phyloP scores from a whole-genome alignment of 495 filamentous ascomycete species.

The Neurospora sp. region DNA sequence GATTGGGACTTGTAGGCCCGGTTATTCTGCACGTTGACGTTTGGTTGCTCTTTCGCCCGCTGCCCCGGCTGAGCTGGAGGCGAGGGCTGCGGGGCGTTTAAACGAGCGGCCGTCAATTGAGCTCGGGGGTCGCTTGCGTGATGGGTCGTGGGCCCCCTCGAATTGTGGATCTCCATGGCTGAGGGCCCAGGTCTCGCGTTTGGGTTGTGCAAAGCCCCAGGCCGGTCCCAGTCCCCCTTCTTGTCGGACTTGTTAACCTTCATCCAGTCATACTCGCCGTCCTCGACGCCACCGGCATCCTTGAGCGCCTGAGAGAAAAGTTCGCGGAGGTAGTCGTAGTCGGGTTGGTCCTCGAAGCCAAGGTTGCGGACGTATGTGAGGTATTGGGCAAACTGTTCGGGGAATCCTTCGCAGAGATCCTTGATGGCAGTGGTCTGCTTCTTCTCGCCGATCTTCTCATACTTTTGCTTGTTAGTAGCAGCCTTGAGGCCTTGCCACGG shows the following conservation, averaged over 20 bases:
- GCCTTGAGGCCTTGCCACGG: conserved; percentile 99
- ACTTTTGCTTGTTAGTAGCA: conserved; percentile 99
- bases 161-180: conserved; percentile 62
- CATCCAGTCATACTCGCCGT: conserved; percentile 99
- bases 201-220: conserved; percentile 51
- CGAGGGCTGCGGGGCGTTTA: conserved; percentile 93
- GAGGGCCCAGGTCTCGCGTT: conserved; percentile 66
- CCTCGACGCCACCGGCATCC: conserved; percentile 87
- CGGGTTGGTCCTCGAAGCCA: conserved; percentile 95
- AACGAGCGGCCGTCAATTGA: conserved; percentile 73
- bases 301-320: conserved; percentile 96
- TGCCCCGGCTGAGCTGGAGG: conserved; percentile 62
- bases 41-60: conserved; percentile 78
- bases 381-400: conserved; percentile 97
- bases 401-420: conserved; percentile 92
- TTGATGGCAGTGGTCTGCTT: conserved; percentile 97
- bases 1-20: background rate
- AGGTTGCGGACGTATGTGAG: conserved; percentile 94
- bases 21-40: conserved; percentile 41
- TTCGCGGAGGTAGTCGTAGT: conserved; percentile 96
- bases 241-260: conserved; percentile 94
- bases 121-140: conserved; percentile 44
- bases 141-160: conserved; percentile 47
- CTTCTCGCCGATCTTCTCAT: conserved; percentile 99
- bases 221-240: conserved; percentile 71